These are phyloP conservation scores for Schizonepeta tenuifolia DNA, from an alignment of 257 asterid species.

Conservation along the genomic window DNA sequence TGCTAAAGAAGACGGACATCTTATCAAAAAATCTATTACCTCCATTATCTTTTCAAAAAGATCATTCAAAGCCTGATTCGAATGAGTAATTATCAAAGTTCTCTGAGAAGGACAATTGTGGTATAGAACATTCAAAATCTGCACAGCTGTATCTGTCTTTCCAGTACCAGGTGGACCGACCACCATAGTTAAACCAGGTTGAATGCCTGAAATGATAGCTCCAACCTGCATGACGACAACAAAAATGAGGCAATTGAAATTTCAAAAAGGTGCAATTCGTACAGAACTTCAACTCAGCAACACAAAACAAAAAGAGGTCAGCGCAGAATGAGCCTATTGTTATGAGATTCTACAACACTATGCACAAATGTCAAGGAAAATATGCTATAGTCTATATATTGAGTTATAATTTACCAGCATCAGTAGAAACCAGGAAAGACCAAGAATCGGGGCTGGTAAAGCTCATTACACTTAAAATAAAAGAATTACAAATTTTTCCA, in stretches of 20 bases:
- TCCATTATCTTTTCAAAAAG: constrained; percentile 99
- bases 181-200: constrained; percentile 98
- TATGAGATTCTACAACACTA: constrained; percentile 17
- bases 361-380: constrained; percentile 13
- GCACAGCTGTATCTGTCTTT: constrained; percentile 99
- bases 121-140: constrained; percentile 89
- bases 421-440: constrained; percentile 4
- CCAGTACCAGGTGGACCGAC: constrained; percentile 99
- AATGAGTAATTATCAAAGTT: constrained; percentile 95
- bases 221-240: constrained; percentile 62
- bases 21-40: constrained; percentile 44
- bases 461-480: background rate
- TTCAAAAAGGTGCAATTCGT: background rate
- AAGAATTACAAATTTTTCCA: background rate
- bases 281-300: background rate
- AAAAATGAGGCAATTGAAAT: constrained; percentile 21
- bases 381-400: background rate
- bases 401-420: background rate
- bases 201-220: constrained; percentile 90
- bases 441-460: constrained; percentile 11
- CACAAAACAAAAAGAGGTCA: background rate
- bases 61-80: constrained; percentile 97
- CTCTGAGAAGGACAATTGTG: constrained; percentile 99
- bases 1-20: constrained; percentile 1
- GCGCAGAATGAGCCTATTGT: background rate